A percentile compares a stretch with the other conserved stretches of the same genome.
phyloP scores from a whole-genome alignment of 106 monocot species.

The Amphibolis antarctica region DNA sequence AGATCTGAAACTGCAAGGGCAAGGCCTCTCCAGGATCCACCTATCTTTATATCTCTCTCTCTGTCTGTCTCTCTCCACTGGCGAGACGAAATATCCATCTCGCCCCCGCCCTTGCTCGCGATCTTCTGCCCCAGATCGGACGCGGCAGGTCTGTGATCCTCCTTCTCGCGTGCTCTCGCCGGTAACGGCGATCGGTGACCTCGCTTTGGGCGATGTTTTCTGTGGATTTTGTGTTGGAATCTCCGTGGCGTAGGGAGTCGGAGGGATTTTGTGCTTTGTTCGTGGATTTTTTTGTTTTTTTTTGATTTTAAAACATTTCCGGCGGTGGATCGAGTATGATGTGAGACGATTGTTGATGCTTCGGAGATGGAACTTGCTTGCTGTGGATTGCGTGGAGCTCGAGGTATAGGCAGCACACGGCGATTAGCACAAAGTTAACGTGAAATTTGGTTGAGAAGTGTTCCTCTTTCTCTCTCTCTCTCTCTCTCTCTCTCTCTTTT shows the following conservation, averaged over 20 bases:
- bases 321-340: no score
- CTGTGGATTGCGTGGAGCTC: constrained; percentile 2
- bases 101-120: neutral
- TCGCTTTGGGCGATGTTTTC: neutral
- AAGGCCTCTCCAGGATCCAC: neutral
- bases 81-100: constrained; percentile 7
- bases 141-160: no score
- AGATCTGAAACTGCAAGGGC: constrained; percentile 20
- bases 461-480: neutral
- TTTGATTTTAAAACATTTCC: no score
- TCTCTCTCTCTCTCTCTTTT: no score
- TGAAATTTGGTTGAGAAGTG: neutral
- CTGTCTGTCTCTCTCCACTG: neutral
- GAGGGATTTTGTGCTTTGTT: neutral
- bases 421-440: neutral
- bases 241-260: neutral
- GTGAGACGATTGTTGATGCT: neutral
- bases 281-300: neutral
- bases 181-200: neutral
- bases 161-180: no score
- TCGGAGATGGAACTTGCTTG: neutral
- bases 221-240: neutral
- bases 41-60: constrained; percentile 5
- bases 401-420: neutral
- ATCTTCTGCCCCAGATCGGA: neutral